phyloP scores from a whole-genome alignment of 2,329 filamentous ascomycete genomes.

The Coniochaeta sp. region DNA sequence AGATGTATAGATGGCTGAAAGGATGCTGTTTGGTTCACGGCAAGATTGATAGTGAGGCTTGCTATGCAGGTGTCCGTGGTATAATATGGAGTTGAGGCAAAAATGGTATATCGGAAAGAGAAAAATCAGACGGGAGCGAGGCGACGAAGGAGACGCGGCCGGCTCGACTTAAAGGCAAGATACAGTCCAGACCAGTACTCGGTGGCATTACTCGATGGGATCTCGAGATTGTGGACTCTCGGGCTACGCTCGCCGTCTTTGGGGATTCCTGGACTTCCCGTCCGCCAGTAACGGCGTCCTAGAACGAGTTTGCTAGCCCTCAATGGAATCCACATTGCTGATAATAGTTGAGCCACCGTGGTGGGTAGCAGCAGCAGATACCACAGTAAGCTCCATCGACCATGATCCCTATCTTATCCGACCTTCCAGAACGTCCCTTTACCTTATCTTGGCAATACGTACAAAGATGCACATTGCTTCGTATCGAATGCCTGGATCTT shows the following conservation, averaged over 20 bases:
- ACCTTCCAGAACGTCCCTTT: background rate
- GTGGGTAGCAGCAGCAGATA: too few species aligned
- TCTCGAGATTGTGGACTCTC: constrained; percentile 1
- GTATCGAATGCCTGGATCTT: background rate
- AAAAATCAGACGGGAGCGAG: background rate
- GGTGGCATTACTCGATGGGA: constrained; percentile 2
- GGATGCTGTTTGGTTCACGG: background rate
- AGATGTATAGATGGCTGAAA: background rate
- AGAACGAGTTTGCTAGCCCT: too few species aligned
- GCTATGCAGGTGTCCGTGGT: background rate
- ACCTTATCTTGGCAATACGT: background rate
- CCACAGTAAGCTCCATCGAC: too few species aligned
- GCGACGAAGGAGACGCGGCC: background rate
- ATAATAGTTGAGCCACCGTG: too few species aligned
- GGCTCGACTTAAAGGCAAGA: background rate
- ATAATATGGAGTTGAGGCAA: background rate
- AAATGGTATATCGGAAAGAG: too few species aligned
- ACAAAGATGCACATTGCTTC: background rate
- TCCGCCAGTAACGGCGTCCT: background rate
- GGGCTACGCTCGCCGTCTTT: background rate
- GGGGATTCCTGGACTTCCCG: background rate
- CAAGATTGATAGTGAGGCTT: background rate
- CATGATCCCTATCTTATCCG: background rate
- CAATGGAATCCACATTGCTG: too few species aligned
- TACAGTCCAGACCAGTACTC: background rate